Conservation (phyloP, 2,329 filamentous ascomycete species). For the Botrytis elliptica region DNA sequence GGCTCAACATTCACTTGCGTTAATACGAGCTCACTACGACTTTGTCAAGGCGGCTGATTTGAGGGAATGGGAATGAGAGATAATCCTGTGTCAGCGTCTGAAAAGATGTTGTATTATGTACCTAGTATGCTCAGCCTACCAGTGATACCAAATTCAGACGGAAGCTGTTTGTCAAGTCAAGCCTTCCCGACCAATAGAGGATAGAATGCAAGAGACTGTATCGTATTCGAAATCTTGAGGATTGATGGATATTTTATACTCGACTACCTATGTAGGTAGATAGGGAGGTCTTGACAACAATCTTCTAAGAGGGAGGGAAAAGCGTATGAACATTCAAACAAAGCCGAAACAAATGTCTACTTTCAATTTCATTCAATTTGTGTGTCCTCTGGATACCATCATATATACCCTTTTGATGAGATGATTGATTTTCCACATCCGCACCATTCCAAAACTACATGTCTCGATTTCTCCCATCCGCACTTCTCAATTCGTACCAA, state of each 20-base stretch:
- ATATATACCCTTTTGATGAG: background rate
- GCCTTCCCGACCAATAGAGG: background rate
- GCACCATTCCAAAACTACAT: background rate
- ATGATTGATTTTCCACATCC: background rate
- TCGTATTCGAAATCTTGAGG: background rate
- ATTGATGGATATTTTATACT: background rate
- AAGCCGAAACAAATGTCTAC: background rate
- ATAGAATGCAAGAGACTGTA: background rate
- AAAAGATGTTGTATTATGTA: background rate
- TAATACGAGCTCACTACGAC: conserved; percentile 3
- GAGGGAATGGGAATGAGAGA: background rate
- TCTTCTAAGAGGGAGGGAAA: background rate
- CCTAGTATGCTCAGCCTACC: conserved; percentile 2
- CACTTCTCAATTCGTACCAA: background rate
- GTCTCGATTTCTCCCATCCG: background rate
- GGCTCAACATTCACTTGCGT: background rate
- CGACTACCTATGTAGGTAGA: background rate
- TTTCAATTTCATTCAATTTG: background rate
- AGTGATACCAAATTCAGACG: background rate
- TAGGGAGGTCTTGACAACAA: background rate
- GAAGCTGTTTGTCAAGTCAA: background rate
- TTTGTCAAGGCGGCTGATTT: background rate
- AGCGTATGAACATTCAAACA: background rate
- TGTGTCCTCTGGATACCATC: background rate
- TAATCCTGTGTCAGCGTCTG: background rate